phyloP scores from a whole-genome alignment of 306 rosid species.

The Cajanus cajan region DNA sequence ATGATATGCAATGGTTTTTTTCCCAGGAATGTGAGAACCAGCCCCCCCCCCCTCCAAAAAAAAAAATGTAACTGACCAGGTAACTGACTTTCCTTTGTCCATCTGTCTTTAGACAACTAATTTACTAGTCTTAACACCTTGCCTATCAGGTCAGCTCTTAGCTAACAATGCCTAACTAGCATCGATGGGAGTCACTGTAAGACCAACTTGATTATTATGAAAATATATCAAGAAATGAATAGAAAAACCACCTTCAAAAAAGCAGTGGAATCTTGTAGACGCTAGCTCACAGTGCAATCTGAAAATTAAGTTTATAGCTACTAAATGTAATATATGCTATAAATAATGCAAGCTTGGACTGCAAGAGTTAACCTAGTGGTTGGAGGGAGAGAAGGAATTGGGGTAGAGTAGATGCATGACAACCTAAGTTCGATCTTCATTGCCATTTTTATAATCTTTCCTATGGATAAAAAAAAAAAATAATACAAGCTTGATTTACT shows the following conservation, averaged over 20 bases:
- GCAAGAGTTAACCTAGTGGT: too few species aligned
- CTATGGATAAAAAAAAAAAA: too few species aligned
- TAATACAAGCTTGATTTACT: not conserved
- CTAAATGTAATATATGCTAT: not conserved
- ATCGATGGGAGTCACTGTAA: not conserved
- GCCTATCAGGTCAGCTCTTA: not conserved
- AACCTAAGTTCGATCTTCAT: too few species aligned
- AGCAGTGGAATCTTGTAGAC: not conserved
- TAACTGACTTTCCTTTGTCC: not conserved
- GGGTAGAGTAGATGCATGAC: too few species aligned
- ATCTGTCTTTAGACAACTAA: not conserved
- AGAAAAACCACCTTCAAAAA: not conserved
- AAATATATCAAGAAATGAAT: not conserved
- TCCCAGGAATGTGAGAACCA: not conserved
- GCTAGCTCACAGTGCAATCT: not conserved
- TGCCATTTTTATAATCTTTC: too few species aligned
- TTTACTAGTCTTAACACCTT: not conserved
- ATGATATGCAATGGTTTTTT: not conserved
- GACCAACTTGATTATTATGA: slow-evolving; percentile 4
- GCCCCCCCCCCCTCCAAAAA: too few species aligned
- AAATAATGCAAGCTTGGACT: too few species aligned
- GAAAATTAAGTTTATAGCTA: slow-evolving; percentile 8
- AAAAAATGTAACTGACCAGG: not conserved
- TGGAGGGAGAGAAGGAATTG: too few species aligned
- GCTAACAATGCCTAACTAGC: not conserved